phyloP scores from a whole-genome alignment of 1,284 basidiomycete genomes.

The Coniophora puteana region DNA sequence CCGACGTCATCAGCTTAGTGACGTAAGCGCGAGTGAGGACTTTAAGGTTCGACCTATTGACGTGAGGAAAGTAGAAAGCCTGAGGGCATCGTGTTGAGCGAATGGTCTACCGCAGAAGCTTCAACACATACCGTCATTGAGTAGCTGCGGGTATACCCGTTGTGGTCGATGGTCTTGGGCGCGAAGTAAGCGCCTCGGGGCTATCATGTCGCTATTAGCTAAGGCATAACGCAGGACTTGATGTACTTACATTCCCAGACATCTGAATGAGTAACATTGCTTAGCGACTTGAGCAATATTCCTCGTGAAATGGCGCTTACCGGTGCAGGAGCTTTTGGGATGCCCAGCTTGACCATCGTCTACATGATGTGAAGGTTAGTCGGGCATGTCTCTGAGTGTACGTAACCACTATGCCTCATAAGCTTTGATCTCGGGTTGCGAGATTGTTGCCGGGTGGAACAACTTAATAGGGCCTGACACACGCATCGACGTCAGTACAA shows the following conservation, averaged over 20 bases:
- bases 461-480: slow-evolving; percentile 5
- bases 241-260: slow-evolving; percentile 2
- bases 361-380: neutral
- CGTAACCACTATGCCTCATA: neutral
- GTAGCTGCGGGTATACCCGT: slow-evolving; percentile 3
- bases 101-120: neutral
- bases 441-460: slow-evolving; percentile 1
- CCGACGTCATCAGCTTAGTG: slow-evolving; percentile 5
- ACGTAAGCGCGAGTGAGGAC: slow-evolving; percentile 18
- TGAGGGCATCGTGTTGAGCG: slow-evolving; percentile 2
- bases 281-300: neutral
- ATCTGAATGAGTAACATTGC: neutral
- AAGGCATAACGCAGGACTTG: neutral
- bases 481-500: neutral
- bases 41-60: slow-evolving; percentile 16
- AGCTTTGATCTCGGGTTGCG: slow-evolving; percentile 2
- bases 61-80: slow-evolving; percentile 19
- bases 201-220: neutral
- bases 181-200: slow-evolving; percentile 1
- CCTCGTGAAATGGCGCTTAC: neutral
- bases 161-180: slow-evolving; percentile 2
- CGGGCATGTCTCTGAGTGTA: neutral
- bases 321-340: slow-evolving; percentile 1
- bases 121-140: slow-evolving; percentile 2
- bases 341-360: slow-evolving; percentile 1